Base-by-base conservation (phyloP, 805 yeast species). In the Lipomyces sp. region DNA sequence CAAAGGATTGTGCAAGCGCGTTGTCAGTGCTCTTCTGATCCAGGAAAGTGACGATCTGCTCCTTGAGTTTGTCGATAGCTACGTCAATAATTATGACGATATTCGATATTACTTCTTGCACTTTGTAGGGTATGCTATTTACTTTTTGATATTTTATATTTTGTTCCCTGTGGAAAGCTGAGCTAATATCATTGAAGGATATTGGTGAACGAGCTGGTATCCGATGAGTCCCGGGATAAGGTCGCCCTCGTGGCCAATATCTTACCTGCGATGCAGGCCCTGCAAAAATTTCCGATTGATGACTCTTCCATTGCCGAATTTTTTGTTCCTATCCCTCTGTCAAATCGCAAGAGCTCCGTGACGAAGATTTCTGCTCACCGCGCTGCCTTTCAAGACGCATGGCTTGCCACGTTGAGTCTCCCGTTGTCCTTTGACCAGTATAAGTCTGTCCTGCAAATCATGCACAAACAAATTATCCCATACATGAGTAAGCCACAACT, bases 401-500 rank as follows among this genome's bases (percentile, higher is more conserved):
- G 95, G 81, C 65, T 86, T 11, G 63, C 71, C 16, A 66, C 80
- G 3, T 71, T 93, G 58, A 71, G 75, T 42, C 73, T 76, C 19
- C 74, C 79, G 2, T 65, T 79, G 11, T 66, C 75, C 0, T 52
- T 64, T 2, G 68, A 65, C 2, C 95, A 87, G 65, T 83, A 84
- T 67, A 87, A 86, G 66, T 71, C 83, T 1, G 74, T 83, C 4
- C 71, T 91, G 49, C 69, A 80, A 3, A 75, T 89, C 1, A 65
- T 93, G 60, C 97, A 93, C 67, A 88, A 87, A 65, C 73, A 95
- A 55, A 76, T 93, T 37, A 83, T 91, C 33, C 96, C 97, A 34
- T 78, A 76, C 63, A 78, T 88, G 75, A 75, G 78, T 39, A 82
- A 81, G 58, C 95, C 98, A 5, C 84, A 86, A 38, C 75, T 78